Percentiles rank a stretch among this genome's conserved stretches.
Conservation (phyloP, 2,329 filamentous ascomycete species). For the Apiospora malaysiana region DNA sequence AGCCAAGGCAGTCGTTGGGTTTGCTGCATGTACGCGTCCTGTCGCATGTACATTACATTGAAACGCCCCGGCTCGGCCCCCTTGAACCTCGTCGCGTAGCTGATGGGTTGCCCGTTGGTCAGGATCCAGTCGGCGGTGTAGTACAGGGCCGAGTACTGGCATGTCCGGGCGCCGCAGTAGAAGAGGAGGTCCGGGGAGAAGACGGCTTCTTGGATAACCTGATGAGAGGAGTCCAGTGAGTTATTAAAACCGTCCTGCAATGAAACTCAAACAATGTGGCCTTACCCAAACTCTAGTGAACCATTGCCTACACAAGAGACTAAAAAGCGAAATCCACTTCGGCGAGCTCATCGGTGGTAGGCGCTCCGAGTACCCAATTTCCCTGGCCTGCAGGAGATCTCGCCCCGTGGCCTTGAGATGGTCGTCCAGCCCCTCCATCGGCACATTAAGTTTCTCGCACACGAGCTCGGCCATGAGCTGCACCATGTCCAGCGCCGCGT, state of each 20-base stretch:
- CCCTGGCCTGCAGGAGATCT: background rate
- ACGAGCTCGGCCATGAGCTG: background rate
- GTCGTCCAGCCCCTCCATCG: slow-evolving; percentile 2
- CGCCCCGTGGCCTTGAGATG: background rate
- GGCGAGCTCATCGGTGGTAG: slow-evolving; percentile 12
- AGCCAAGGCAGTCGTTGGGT: background rate
- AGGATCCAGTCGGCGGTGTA: slow-evolving; percentile 20
- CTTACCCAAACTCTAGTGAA: slow-evolving; percentile 21
- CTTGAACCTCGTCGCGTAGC: background rate
- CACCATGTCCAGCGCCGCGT: slow-evolving; percentile 21
- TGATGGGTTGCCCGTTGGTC: background rate
- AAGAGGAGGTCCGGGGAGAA: slow-evolving; percentile 19
- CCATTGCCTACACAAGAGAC: background rate
- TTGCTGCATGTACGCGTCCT: background rate
- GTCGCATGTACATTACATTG: slow-evolving; percentile 1
- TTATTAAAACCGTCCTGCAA: too few relatives aligned
- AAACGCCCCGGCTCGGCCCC: background rate
- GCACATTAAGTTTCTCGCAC: background rate
- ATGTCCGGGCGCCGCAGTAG: slow-evolving; percentile 19
- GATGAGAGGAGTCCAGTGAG: too few relatives aligned
- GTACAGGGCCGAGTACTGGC: slow-evolving; percentile 18
- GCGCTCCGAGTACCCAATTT: background rate
- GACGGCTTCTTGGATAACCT: slow-evolving; percentile 22
- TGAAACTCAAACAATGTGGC: too few relatives aligned
- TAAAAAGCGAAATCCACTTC: slow-evolving; percentile 14